Evolutionary conservation across 352 stramenopile genomes (phyloP).

Genomic region (Pythium apleroticum): DNA sequence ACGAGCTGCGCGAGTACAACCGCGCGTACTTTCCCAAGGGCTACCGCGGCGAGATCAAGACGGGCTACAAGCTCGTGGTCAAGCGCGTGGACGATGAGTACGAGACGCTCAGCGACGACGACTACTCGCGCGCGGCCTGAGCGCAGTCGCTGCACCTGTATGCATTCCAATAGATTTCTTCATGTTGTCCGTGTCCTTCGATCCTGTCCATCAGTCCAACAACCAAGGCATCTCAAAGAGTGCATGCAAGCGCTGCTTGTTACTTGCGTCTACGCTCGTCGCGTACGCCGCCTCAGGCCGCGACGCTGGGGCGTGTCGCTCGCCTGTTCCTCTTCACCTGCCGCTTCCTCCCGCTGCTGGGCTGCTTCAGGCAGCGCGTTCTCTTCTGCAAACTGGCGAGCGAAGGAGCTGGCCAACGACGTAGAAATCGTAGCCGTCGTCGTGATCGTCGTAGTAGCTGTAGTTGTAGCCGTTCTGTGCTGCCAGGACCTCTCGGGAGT

Average conservation of each 20-base stretch:
- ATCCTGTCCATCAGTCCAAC: too few relatives aligned
- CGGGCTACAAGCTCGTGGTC: conserved; percentile 81
- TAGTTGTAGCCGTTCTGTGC: neutral
- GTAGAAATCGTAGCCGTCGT: neutral
- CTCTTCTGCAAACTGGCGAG: neutral
- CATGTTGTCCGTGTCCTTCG: neutral
- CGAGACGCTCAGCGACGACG: conserved; percentile 12
- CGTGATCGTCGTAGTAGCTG: neutral
- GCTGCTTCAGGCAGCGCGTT: neutral
- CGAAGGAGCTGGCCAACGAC: neutral
- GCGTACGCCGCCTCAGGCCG: neutral
- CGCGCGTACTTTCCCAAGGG: conserved; percentile 86
- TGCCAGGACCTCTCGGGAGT: conserved; percentile 1
- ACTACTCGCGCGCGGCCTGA: neutral
- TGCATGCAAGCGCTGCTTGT: neutral
- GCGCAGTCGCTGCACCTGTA: neutral
- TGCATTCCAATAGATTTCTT: neutral
- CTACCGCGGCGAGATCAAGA: conserved; percentile 76
- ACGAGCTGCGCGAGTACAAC: conserved; percentile 85
- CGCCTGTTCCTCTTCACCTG: conserved; percentile 4
- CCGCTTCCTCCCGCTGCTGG: neutral
- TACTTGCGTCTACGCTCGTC: neutral
- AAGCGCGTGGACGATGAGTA: conserved; percentile 45
- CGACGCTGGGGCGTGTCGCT: neutral
- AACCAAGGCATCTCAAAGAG: too few relatives aligned